Percentiles rank a stretch among this genome's conserved stretches.
Conservation (phyloP, 441 rosid genomes). For the Erodium chrysanthum region DNA sequence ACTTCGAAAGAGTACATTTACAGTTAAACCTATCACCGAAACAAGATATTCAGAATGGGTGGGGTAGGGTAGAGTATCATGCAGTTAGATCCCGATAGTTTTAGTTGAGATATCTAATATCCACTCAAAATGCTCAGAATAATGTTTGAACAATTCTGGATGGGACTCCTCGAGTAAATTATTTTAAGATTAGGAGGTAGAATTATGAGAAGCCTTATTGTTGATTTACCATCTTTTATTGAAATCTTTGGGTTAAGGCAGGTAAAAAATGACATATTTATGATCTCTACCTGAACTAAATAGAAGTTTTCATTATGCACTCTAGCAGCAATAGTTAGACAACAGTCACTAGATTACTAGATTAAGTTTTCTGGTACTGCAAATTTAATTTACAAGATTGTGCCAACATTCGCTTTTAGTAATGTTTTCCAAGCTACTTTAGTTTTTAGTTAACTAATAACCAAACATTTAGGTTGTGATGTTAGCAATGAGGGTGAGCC, state of each 20-base stretch:
- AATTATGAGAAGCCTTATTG: background rate
- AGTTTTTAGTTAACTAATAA: background rate
- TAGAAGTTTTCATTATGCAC: background rate
- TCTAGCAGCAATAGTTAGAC: background rate
- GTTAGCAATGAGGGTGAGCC: background rate
- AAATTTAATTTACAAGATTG: too few relatives aligned
- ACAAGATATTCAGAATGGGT: background rate
- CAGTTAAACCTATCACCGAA: background rate
- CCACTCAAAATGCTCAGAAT: background rate
- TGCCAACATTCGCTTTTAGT: too few relatives aligned
- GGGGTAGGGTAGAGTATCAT: background rate
- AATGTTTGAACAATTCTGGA: background rate
- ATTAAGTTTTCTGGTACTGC: too few relatives aligned
- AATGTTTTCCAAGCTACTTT: background rate
- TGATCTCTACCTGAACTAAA: background rate
- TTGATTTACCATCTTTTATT: background rate
- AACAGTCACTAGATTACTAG: background rate
- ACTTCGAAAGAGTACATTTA: background rate
- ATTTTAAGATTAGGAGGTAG: background rate
- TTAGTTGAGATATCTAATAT: background rate
- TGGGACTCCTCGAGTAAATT: background rate
- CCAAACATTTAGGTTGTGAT: background rate
- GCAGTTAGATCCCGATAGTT: background rate
- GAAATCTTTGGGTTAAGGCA: background rate
- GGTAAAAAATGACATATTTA: background rate